These are phyloP conservation scores for Lactarius quietus DNA, from an alignment of 768 basidiomycete species.

Conservation along the genomic window DNA sequence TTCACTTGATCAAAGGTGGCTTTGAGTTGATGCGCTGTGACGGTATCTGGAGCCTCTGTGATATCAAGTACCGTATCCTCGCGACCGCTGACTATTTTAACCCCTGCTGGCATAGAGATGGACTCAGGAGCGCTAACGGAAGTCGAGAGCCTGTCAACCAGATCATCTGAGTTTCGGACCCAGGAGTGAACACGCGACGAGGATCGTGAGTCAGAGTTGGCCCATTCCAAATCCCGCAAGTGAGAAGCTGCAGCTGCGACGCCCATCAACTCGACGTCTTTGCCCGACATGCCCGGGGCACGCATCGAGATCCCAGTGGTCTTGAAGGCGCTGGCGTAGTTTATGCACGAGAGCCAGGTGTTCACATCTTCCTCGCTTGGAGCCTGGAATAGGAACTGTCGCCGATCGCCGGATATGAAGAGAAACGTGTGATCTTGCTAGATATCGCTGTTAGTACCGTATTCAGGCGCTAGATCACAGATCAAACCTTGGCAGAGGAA, in stretches of 20 bases:
- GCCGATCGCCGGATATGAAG: slow-evolving; percentile 69
- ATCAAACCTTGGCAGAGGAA: slow-evolving; percentile 68
- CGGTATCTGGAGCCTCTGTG: slow-evolving; percentile 51
- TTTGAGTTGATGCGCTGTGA: slow-evolving; percentile 65
- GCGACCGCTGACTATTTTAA: slow-evolving; percentile 16
- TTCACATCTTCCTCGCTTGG: slow-evolving; percentile 68
- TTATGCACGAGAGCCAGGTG: slow-evolving; percentile 88
- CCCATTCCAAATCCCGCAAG: slow-evolving; percentile 59
- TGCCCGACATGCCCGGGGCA: slow-evolving; percentile 60
- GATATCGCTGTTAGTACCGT: background rate
- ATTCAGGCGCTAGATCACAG: background rate
- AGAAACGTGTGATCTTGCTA: slow-evolving; percentile 58
- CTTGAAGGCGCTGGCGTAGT: slow-evolving; percentile 93
- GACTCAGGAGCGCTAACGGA: slow-evolving; percentile 11
- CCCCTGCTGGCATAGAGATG: slow-evolving; percentile 1
- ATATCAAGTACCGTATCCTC: slow-evolving; percentile 40
- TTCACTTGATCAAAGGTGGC: slow-evolving; percentile 86
- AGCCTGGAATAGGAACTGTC: slow-evolving; percentile 79
- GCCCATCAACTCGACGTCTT: slow-evolving; percentile 73
- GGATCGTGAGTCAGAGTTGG: slow-evolving; percentile 27
- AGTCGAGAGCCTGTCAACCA: slow-evolving; percentile 16
- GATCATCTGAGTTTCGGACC: slow-evolving; percentile 31
- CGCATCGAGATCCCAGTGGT: slow-evolving; percentile 81
- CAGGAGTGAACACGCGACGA: slow-evolving; percentile 35
- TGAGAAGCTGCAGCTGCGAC: slow-evolving; percentile 85